Conservation (phyloP, 164 flowering plant species). For the Umbilicus rupestris region DNA sequence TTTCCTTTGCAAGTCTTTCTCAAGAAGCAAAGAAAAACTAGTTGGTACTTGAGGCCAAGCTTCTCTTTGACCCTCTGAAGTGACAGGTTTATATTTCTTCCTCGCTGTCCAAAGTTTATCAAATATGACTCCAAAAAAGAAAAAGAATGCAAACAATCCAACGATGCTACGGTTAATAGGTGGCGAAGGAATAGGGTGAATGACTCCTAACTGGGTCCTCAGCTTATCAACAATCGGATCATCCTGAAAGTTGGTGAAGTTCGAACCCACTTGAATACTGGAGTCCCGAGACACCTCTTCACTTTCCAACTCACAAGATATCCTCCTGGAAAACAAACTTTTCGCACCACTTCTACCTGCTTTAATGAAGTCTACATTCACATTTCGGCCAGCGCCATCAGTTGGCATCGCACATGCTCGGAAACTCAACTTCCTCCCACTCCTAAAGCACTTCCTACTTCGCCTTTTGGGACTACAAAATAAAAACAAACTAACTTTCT, state of each 20-base stretch:
- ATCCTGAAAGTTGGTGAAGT: slow-evolving; percentile 49
- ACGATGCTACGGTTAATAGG: slow-evolving; percentile 50
- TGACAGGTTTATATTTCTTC: slow-evolving; percentile 29
- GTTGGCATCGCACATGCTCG: slow-evolving; percentile 17
- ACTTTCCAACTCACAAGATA: slow-evolving; percentile 36
- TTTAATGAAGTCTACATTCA: slow-evolving; percentile 20
- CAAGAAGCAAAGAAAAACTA: slow-evolving; percentile 64
- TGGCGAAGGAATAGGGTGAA: slow-evolving; percentile 87
- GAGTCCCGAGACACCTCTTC: slow-evolving; percentile 22
- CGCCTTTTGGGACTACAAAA: slow-evolving; percentile 11
- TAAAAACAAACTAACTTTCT: not conserved
- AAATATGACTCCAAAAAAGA: slow-evolving; percentile 81
- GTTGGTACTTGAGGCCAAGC: slow-evolving; percentile 76
- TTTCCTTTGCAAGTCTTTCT: slow-evolving; percentile 87
- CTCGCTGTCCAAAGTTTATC: slow-evolving; percentile 87
- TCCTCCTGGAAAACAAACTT: slow-evolving; percentile 26
- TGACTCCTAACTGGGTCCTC: slow-evolving; percentile 79
- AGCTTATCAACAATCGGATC: slow-evolving; percentile 87
- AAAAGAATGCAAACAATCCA: slow-evolving; percentile 77
- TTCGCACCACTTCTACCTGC: slow-evolving; percentile 29
- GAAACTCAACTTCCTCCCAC: slow-evolving; percentile 13
- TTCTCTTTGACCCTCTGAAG: slow-evolving; percentile 28
- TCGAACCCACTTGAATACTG: slow-evolving; percentile 30
- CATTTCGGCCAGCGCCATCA: slow-evolving; percentile 16
- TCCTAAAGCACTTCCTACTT: not conserved